Percentiles rank a stretch among this genome's conserved stretches.
Evolutionary conservation across 768 basidiomycete species (phyloP).

Genomic region (Lactifluus hygrophoroides): DNA sequence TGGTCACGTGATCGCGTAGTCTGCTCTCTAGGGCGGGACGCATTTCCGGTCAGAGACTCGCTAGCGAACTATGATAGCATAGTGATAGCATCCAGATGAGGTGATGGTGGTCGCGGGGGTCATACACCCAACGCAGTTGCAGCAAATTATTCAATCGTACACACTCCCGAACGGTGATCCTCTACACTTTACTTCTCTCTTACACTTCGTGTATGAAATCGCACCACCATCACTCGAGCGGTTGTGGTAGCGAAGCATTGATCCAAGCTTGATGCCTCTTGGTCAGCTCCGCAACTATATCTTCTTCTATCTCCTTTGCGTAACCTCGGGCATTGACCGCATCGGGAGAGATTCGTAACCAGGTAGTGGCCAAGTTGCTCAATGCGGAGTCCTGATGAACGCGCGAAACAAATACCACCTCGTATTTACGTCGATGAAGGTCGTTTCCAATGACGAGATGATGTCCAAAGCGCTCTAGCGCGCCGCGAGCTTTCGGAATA

Average conservation of each 20-base stretch:
- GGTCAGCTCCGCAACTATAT: conserved; percentile 73
- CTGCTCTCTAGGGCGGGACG: too few species aligned
- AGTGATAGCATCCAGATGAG: too few species aligned
- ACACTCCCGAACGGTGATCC: background rate
- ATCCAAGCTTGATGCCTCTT: conserved; percentile 70
- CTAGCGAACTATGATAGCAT: background rate
- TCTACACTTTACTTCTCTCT: background rate
- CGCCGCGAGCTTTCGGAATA: conserved; percentile 82
- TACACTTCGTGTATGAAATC: background rate
- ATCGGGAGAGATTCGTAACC: conserved; percentile 51
- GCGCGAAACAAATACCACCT: conserved; percentile 85
- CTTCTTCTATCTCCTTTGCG: conserved; percentile 83
- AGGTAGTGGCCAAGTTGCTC: conserved; percentile 42
- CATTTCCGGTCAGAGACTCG: too few species aligned
- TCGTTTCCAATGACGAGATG: conserved; percentile 97
- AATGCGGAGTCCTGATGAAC: conserved; percentile 20
- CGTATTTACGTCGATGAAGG: conserved; percentile 81
- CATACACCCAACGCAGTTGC: background rate
- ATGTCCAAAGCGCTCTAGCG: conserved; percentile 91
- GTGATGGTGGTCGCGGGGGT: background rate
- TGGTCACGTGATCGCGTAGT: conserved; percentile 9
- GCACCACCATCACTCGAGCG: background rate
- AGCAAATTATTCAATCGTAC: background rate
- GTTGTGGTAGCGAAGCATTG: conserved; percentile 6
- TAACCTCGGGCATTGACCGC: conserved; percentile 26